phyloP scores from a whole-genome alignment of 2,329 filamentous ascomycete genomes.

The Penicillium sp. region DNA sequence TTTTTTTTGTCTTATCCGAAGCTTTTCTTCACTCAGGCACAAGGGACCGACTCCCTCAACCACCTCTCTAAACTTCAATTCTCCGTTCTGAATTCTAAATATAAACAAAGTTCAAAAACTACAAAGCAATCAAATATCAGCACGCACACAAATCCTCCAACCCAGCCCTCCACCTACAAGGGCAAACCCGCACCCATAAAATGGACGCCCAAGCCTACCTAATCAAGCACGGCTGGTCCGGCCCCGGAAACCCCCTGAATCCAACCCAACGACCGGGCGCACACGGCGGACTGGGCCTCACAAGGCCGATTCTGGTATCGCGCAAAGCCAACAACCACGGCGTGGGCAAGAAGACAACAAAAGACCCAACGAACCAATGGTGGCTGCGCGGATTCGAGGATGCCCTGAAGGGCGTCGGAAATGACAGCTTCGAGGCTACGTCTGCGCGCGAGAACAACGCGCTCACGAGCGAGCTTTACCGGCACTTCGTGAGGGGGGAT shows the following conservation, averaged over 20 bases:
- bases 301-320: constrained; percentile 77
- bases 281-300: constrained; percentile 71
- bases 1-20: constrained; percentile 10
- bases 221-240: constrained; percentile 84
- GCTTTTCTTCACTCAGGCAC: constrained; percentile 1
- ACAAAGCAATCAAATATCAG: not conserved
- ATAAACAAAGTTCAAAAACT: not conserved
- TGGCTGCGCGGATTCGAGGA: constrained; percentile 95
- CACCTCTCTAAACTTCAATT: not conserved
- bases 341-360: constrained; percentile 71
- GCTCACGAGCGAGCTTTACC: constrained; percentile 63
- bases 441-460: constrained; percentile 49
- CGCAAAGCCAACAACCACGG: constrained; percentile 80
- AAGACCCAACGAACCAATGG: constrained; percentile 76
- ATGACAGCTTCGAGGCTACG: constrained; percentile 59
- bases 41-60: not conserved
- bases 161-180: not conserved
- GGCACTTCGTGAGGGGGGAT: constrained; percentile 81
- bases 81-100: not conserved
- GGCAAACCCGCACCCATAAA: not conserved
- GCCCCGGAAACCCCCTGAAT: constrained; percentile 83
- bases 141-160: not conserved
- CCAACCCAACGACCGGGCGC: constrained; percentile 51
- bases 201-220: constrained; percentile 89
- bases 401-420: constrained; percentile 72